phyloP scores from a whole-genome alignment of 2,329 filamentous ascomycete species.

The Penicillium digitatum region DNA sequence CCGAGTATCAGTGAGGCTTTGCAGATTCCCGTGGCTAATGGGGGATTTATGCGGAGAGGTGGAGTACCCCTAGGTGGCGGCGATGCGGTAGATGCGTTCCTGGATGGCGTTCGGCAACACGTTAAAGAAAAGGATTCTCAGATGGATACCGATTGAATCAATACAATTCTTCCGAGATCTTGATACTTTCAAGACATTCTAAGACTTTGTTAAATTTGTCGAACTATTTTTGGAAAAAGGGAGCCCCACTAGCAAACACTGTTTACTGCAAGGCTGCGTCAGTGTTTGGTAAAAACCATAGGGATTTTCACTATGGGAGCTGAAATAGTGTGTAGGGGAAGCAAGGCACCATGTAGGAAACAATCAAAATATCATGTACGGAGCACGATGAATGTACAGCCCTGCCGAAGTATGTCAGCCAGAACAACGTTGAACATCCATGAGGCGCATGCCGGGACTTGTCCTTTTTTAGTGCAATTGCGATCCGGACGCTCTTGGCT shows the following conservation, averaged over 20 bases:
- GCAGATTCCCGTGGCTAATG: conserved; percentile 73
- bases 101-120: conserved; percentile 79
- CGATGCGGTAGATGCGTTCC: conserved; percentile 84
- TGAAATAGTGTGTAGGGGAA: background rate
- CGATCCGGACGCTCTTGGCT: conserved; percentile 14
- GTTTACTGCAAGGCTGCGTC: conserved; percentile 15
- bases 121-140: conserved; percentile 55
- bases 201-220: conserved; percentile 4
- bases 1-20: conserved; percentile 86
- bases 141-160: conserved; percentile 44
- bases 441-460: conserved; percentile 6
- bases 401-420: background rate
- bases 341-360: background rate
- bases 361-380: background rate
- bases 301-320: background rate
- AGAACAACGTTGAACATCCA: background rate
- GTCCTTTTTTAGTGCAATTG: conserved; percentile 14
- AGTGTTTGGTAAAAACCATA: background rate
- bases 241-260: conserved; percentile 20
- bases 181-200: background rate
- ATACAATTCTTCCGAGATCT: background rate
- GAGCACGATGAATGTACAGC: background rate
- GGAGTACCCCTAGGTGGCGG: conserved; percentile 82
- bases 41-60: conserved; percentile 73
- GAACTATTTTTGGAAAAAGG: conserved; percentile 20